These are phyloP conservation scores for Saturnispora diversa DNA, from an alignment of 805 yeast species.

Conservation along the genomic window DNA sequence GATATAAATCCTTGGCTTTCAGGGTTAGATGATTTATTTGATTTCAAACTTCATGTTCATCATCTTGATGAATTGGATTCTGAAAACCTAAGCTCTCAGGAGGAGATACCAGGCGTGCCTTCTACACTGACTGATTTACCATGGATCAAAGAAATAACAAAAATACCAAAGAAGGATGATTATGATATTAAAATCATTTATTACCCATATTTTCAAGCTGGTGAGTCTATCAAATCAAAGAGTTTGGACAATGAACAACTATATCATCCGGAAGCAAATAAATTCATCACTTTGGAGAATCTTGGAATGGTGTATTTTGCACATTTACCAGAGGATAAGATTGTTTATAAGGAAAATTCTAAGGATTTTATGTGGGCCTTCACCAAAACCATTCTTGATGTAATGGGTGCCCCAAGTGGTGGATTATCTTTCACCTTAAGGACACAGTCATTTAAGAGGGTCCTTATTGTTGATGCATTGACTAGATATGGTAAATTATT, in stretches of 20 bases:
- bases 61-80: background rate
- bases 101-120: slow-evolving; percentile 19
- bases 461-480: slow-evolving; percentile 9
- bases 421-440: slow-evolving; percentile 22
- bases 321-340: slow-evolving; percentile 11
- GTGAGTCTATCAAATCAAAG: slow-evolving; percentile 15
- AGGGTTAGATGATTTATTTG: slow-evolving; percentile 4
- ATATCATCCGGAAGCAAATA: slow-evolving; percentile 19
- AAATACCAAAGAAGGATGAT: background rate
- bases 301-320: slow-evolving; percentile 28
- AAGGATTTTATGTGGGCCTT: slow-evolving; percentile 24
- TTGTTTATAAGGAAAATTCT: no score
- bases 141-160: slow-evolving; percentile 12
- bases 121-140: slow-evolving; percentile 22
- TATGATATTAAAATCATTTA: slow-evolving; percentile 15
- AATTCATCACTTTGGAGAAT: slow-evolving; percentile 14
- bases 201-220: slow-evolving; percentile 23
- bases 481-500: slow-evolving; percentile 7
- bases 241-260: slow-evolving; percentile 14
- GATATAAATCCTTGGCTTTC: slow-evolving; percentile 9
- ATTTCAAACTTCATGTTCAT: slow-evolving; percentile 2
- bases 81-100: background rate
- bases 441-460: slow-evolving; percentile 20
- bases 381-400: slow-evolving; percentile 18
- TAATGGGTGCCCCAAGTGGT: slow-evolving; percentile 17